Evolutionary conservation across 1,284 basidiomycete species (phyloP), one percentile per base, ranked within the genome.

Genomic region (Irpex sp.): DNA sequence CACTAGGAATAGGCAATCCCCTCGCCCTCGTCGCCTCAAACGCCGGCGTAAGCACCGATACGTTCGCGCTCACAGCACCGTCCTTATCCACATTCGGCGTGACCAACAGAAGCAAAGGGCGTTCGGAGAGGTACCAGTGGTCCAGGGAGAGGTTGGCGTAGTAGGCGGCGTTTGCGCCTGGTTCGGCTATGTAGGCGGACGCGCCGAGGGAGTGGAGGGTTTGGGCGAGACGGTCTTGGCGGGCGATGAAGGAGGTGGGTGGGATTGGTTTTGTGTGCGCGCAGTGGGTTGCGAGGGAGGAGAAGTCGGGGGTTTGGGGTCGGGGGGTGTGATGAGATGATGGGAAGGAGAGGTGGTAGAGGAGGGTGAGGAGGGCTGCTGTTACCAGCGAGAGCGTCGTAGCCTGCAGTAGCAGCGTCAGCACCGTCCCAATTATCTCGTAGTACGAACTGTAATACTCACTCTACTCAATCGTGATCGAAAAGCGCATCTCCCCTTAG

Each of bases 11-110:
- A 1, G 77, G 71, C 7, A 92, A 78, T 37, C 81, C 69, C 68
- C 80, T 84, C 0, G 93, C 92, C 49, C 93, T 83, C 0, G 85
- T 82, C 9, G 82, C 80, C 74, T 95, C 93, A 65, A 95, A 95
- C 57, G 81, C 78, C 0, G 93, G 93, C 0, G 92, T 90, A 57
- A 95, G 76, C 47, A 95, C 72, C 0, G 81, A 81, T 43, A 94
- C 70, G 33, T 79, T 76, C 43, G 81, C 77, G 46, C 68, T 66
- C 9, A 83, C 68, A 3, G 72, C 68, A 37, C 68, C 74, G 17
- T 72, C 67, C 15, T 67, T 1, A 33, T 33, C 63, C 31, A 69
- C 63, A 9, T 70, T 65, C 2, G 89, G 82, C 6, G 81, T 79
- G 57, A 95, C 70, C 57, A 91, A 80, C 39, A 94, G 76, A 4